Percentiles rank a stretch among this genome's conserved stretches.
phyloP scores from a whole-genome alignment of 345 rosid genomes.

The Populus davidiana region DNA sequence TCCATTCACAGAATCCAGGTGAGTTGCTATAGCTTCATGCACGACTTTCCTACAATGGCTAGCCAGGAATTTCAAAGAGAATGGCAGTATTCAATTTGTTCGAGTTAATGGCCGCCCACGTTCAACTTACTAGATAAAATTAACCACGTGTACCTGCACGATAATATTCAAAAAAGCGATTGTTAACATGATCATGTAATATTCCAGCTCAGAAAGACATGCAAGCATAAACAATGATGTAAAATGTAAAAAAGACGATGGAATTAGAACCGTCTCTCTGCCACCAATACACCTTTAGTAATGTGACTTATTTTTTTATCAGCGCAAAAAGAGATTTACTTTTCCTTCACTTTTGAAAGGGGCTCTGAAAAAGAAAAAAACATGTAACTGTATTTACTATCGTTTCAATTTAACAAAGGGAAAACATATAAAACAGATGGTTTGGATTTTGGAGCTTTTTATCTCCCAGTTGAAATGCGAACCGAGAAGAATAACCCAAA shows the following conservation, averaged over 20 bases:
- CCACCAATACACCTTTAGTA: neutral
- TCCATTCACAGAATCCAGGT: neutral
- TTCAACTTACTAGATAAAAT: neutral
- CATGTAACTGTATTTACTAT: neutral
- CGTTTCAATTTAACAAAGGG: neutral
- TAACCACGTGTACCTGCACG: neutral
- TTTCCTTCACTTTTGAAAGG: no score
- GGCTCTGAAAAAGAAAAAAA: no score
- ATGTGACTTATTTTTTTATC: neutral
- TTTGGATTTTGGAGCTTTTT: neutral
- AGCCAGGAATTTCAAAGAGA: neutral
- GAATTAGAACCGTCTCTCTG: no score
- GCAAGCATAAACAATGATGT: neutral
- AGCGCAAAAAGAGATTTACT: no score
- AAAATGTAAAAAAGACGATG: no score
- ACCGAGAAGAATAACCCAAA: neutral
- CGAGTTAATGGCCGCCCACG: neutral
- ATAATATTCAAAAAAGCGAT: neutral
- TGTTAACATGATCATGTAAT: neutral
- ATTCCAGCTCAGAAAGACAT: neutral
- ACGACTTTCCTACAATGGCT: neutral
- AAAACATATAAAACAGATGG: no score
- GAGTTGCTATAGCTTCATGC: neutral
- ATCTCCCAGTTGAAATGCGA: neutral
- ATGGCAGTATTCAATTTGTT: neutral